Evolutionary conservation across 495 filamentous ascomycete genomes (phyloP), one percentile per base, ranked within the genome.

Genomic region (Aspergillus saccharolyticus): DNA sequence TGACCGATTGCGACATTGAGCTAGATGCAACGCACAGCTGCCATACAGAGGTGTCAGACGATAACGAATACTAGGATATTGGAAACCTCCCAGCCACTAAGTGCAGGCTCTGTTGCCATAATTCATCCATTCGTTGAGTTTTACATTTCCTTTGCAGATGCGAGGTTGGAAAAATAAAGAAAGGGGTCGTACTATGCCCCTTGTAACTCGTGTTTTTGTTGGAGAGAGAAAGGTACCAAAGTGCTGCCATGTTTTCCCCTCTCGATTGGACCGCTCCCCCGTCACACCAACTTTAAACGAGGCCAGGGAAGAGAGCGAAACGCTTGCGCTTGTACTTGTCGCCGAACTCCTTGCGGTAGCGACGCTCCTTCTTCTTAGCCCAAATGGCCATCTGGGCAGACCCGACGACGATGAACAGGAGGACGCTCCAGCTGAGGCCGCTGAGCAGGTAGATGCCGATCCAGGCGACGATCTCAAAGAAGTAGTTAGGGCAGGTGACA

Each of bases 401-500:
- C 18, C 88, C 89, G 25, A 88, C 76, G 24, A 74, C 65, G 46
- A 85, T 78, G 67, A 97, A 97, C 19, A 95, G 46, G 9, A 84
- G 70, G 0, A 89, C 85, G 54, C 84, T 84, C 77, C 82, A 86
- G 72, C 86, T 95, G 71, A 89, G 80, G 52, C 80, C 83, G 59
- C 86, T 89, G 20, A 95, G 67, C 46, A 92, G 73, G 68, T 74
- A 78, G 16, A 97, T 77, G 44, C 89, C 91, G 17, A 87, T 52
- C 94, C 94, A 98, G 1, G 90, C 82, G 42, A 94, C 61, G 14
- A 86, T 80, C 79, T 98, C 94, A 66, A 96, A 98, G 74, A 92
- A 82, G 74, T 98, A 98, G 78, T 98, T 98, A 20, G 94, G 94
- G 80, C 91, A 95, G 14, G 94, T 98, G 43, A 97, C 94, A 42